Evolutionary conservation across 108 stramenopile genomes (phyloP), one percentile per base, ranked within the genome.

Genomic region (Nitzschia inconspicua): DNA sequence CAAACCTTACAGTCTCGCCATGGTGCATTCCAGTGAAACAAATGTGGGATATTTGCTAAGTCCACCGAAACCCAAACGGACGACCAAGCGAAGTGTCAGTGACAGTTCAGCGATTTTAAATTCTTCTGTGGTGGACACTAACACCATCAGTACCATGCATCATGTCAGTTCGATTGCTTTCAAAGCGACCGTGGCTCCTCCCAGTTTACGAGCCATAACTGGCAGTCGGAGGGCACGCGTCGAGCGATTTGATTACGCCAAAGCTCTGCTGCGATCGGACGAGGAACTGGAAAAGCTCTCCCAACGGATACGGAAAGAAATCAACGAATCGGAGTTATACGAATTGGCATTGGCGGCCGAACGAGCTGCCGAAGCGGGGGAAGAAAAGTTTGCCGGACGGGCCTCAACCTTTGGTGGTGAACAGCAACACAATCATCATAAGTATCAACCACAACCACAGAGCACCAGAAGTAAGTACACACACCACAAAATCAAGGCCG

Each of bases 331-430:
- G 3, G 72, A 72, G 32, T 41, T 78, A 26, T 30, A 64, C 9
- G 77, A 73, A 32, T 19, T 78, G 2, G 72, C 77, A 14, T 19
- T 30, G 11, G 71, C 56, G 11, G 77, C 77, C 6, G 72, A 78
- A 46, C 43, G 63, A 25, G 72, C 72, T 18, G 77, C 77, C 9
- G 72, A 69, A 14, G 56, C 56, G 10, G 77, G 77, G 10, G 26
- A 57, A 16, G 54, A 65, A 8, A 61, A 30, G n/a, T 78, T 78
- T 43, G 43, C 63, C 5, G 63, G 44, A 16, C 24, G 40, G 27
- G 56, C 72, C n/a, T 70, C 68, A 22, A 68, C 77, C 8, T 74
- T 73, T 65, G 67, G 44, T 20, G 8, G 43, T 34, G 73, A 75
- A 4, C 3, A 19, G 19, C 22, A n/a, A 9, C 31, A 25, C 11